A percentile compares a stretch with the other conserved stretches of the same genome.
Evolutionary conservation across 2,329 filamentous ascomycete species (phyloP).

Genomic region (Thelonectria rubi): DNA sequence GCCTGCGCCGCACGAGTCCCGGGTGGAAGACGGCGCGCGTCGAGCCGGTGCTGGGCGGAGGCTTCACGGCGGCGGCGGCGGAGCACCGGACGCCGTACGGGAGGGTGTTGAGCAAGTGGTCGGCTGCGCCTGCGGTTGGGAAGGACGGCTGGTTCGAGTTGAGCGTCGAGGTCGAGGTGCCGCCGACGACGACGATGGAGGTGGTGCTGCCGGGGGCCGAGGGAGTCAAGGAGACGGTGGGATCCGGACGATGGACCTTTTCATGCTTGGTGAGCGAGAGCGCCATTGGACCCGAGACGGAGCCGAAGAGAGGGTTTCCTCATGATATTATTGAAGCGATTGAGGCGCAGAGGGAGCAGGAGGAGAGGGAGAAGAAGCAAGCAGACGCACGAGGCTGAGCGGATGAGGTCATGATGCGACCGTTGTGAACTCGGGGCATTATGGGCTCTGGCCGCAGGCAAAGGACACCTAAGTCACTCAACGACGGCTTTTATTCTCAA

Average conservation of each 20-base stretch:
- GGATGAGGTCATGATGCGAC: no score
- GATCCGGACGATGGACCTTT: slow-evolving; percentile 34
- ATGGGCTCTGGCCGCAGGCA: no score
- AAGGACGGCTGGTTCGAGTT: neutral
- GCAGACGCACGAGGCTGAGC: no score
- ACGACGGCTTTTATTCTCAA: neutral
- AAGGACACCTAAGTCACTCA: no score
- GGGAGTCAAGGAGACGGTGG: slow-evolving; percentile 24
- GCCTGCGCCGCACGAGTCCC: slow-evolving; percentile 31
- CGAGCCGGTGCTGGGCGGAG: slow-evolving; percentile 30
- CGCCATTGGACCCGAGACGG: slow-evolving; percentile 10
- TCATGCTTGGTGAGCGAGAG: slow-evolving; percentile 5
- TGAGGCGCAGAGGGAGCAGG: slow-evolving; percentile 6
- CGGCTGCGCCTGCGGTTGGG: slow-evolving; percentile 23
- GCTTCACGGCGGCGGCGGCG: slow-evolving; percentile 33
- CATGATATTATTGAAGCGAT: slow-evolving; percentile 18
- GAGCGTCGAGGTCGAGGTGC: slow-evolving; percentile 27
- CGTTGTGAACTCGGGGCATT: no score
- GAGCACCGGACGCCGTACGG: slow-evolving; percentile 38
- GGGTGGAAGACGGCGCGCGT: slow-evolving; percentile 41
- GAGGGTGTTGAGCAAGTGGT: slow-evolving; percentile 34
- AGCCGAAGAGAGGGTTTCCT: slow-evolving; percentile 17
- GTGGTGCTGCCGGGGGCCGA: slow-evolving; percentile 29
- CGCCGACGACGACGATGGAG: slow-evolving; percentile 34
- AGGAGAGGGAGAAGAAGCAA: neutral